Evolutionary conservation across 805 yeast genomes (phyloP), one percentile per base, ranked within the genome.

Genomic region (Candida caryicola): DNA sequence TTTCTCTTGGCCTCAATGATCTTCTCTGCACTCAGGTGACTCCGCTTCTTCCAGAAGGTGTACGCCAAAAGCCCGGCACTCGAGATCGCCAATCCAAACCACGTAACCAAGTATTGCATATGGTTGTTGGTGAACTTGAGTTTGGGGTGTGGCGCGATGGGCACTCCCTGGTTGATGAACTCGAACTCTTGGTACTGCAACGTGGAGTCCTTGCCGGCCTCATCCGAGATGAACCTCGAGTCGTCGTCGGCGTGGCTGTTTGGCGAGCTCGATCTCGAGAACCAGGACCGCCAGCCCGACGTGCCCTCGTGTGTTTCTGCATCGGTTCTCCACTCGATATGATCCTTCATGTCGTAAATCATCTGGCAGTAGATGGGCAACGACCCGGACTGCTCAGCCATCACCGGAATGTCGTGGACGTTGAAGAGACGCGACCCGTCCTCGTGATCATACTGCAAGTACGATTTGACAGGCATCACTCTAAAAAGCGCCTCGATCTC

Each of bases 91-190:
- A 91, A 74, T 0, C 96, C 95, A 59, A 86, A 91, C 99, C 99
- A 93, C 0, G 99, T 93, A 15, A 88, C 79, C 54, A 93, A 66
- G 59, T 93, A 93, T 59, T 91, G 96, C 59, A 90, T 64, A 57
- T 93, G 99, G 55, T 89, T 88, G 59, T 93, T 93, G 44, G 84
- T 80, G 55, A 87, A 74, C 48, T 82, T 90, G 23, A 91, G 77
- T 50, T 78, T 79, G n/a, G 96, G 90, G 6, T 71, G 63, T 38
- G 83, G 80, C 1, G 96, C 99, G 8, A 93, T 59, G 8, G 99
- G 99, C 5, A 91, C 91, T 37, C 99, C 99, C 4, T 86, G 82
- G 41, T 73, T 76, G 39, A 79, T 64, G 52, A 85, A 80, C 59
- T 86, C 73, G 42, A 66, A 60, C 44, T 66, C 72, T 45, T 66